Conservation (phyloP, 2,329 filamentous ascomycete genomes). For the Magnaporthales sp. region DNA sequence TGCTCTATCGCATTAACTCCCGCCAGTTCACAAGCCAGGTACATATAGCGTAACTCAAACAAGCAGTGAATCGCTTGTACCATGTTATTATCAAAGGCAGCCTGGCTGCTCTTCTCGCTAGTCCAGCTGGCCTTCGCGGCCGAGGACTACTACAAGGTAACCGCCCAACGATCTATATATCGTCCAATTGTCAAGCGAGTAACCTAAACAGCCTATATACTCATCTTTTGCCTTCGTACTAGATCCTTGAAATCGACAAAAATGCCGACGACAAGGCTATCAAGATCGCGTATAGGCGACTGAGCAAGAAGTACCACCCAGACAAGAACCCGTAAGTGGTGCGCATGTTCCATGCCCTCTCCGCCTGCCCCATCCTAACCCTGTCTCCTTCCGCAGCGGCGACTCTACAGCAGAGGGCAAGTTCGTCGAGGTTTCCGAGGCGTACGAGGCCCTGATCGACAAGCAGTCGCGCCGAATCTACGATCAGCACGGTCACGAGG, state of each 20-base stretch:
- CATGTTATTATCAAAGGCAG: slow-evolving; percentile 44
- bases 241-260: slow-evolving; percentile 75
- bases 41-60: neutral
- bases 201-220: neutral
- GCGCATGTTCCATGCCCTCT: neutral
- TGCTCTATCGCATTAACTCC: neutral
- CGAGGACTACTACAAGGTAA: slow-evolving; percentile 74
- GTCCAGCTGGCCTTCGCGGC: slow-evolving; percentile 46
- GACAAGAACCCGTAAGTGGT: slow-evolving; percentile 90
- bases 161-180: slow-evolving; percentile 7
- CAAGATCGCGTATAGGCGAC: slow-evolving; percentile 82
- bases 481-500: slow-evolving; percentile 89
- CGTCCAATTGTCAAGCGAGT: neutral
- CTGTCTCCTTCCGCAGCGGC: slow-evolving; percentile 40
- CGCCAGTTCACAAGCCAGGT: neutral
- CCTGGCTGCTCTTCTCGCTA: slow-evolving; percentile 44
- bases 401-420: slow-evolving; percentile 76
- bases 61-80: slow-evolving; percentile 13
- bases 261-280: slow-evolving; percentile 78
- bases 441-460: slow-evolving; percentile 85
- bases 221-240: slow-evolving; percentile 4
- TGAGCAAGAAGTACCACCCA: slow-evolving; percentile 94
- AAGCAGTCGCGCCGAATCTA: slow-evolving; percentile 78
- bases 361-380: neutral
- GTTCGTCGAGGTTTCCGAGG: slow-evolving; percentile 89